A percentile compares a stretch with the other conserved stretches of the same genome.
Conservation (phyloP, 805 yeast species). For the Debaryomyces castellii region DNA sequence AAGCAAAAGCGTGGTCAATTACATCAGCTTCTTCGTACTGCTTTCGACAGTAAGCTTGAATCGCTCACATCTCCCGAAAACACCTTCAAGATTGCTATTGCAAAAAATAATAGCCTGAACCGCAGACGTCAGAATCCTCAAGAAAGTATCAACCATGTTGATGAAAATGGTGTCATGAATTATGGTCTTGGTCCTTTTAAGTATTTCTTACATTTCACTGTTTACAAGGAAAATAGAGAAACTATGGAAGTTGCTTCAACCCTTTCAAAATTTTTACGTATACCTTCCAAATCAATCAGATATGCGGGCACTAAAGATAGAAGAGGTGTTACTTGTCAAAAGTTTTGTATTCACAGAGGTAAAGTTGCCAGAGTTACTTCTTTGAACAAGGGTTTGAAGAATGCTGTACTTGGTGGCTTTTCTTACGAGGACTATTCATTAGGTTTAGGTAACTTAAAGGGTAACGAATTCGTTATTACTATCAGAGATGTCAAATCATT, state of each 20-base stretch:
- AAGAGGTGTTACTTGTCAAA: conserved; percentile 92
- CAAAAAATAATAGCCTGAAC: conserved; percentile 34
- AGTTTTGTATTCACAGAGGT: conserved; percentile 65
- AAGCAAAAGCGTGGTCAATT: conserved; percentile 74
- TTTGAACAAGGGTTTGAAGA: conserved; percentile 72
- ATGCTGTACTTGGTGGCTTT: conserved; percentile 80
- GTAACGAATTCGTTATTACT: conserved; percentile 86
- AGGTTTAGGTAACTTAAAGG: conserved; percentile 78
- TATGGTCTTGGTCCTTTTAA: conserved; percentile 75
- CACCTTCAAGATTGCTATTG: conserved; percentile 60
- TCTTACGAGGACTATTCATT: conserved; percentile 61
- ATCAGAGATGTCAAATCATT: conserved; percentile 64
- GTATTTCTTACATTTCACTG: conserved; percentile 68
- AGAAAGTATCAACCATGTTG: conserved; percentile 39
- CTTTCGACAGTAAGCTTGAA: conserved; percentile 74
- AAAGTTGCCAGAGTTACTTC: conserved; percentile 73
- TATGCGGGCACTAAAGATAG: conserved; percentile 97
- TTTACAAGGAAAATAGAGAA: conserved; percentile 93
- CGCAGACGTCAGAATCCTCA: conserved; percentile 40
- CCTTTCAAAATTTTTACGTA: conserved; percentile 67
- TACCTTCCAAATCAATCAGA: conserved; percentile 68
- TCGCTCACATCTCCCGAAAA: conserved; percentile 72
- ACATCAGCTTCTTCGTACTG: conserved; percentile 73
- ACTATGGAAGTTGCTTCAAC: conserved; percentile 92
- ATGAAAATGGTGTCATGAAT: conserved; percentile 54